Evolutionary conservation across 2,329 filamentous ascomycete genomes (phyloP), one percentile per base, ranked within the genome.

Genomic region (Lecanoromycetidae sp.): DNA sequence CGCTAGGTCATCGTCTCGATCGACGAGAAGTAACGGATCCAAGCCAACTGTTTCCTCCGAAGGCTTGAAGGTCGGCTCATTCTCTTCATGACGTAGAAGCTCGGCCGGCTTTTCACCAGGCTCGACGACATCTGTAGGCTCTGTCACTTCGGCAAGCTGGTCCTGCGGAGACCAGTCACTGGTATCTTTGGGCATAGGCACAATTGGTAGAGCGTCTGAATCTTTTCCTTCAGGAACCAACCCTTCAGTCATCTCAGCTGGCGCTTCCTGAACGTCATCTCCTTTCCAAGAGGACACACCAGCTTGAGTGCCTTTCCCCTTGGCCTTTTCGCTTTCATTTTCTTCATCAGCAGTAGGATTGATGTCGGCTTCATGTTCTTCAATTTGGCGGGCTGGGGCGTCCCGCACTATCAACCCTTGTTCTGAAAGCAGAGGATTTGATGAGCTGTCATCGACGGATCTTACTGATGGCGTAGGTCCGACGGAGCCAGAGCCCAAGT

Each of bases 321-420:
- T 57, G 36, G 57, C 52, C 41, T 64, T 64, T 53, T 66, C 64
- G 39, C 37, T 27, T 33, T 23, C 33, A 29, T 35, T 34, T 26
- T 27, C 25, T 19, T 40, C 29, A 20, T 34, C 30, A 22, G 26
- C 19, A 9, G 30, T 22, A 9, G 40, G 30, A 9, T 4, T 29
- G 10, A 40, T 9, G 13, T 39, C 26, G 10, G 1, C 36, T 20
- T 26, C 8, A 10, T 13, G 7, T 27, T 20, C 36, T n/a, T 27
- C 17, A 10, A 10, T 5, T 12, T 39, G 27, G 13, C 15, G 4
- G 22, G 26, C 27, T 4, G 17, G 7, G 2, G 10, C 23, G 10
- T 32, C 19, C 23, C 20, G 27, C 7, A 22, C 44, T n/a, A 1
- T 26, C 6, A 27, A 17, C 4, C n/a, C 8, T n/a, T 40, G n/a